These are phyloP conservation scores for Citropsis articulata DNA, from an alignment of 345 rosid species.

Conservation along the genomic window DNA sequence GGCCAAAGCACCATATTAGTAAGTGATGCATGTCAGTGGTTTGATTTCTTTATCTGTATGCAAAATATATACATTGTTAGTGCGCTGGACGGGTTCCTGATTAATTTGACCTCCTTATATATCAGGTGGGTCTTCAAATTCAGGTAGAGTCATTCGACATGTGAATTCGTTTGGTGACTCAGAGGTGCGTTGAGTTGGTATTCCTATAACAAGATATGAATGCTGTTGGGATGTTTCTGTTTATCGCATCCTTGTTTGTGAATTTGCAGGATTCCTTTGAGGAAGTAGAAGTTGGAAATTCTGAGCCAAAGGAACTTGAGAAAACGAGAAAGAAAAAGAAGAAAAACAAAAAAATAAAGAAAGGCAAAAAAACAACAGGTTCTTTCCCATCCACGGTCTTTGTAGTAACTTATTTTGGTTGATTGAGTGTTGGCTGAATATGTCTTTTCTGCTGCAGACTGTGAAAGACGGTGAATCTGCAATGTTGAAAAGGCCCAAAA, in stretches of 20 bases:
- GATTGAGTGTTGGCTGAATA: conserved; percentile 13
- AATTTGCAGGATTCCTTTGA: conserved; percentile 33
- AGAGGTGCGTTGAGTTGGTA: conserved; percentile 29
- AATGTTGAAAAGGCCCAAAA: conserved; percentile 31
- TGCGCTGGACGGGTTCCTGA: neutral
- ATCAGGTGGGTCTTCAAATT: conserved; percentile 60
- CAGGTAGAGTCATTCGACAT: conserved; percentile 54
- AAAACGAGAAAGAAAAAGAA: conserved; percentile 36
- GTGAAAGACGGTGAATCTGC: conserved; percentile 25
- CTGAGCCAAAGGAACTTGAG: conserved; percentile 36
- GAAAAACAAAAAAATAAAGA: conserved; percentile 36
- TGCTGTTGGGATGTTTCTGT: conserved; percentile 13
- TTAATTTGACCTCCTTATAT: neutral
- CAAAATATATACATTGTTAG: neutral
- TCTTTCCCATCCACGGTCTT: neutral
- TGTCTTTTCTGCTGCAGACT: conserved; percentile 3
- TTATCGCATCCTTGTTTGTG: conserved; percentile 16
- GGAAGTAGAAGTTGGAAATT: conserved; percentile 38
- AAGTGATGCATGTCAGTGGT: neutral
- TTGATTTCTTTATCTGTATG: neutral
- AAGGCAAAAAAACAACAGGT: conserved; percentile 48
- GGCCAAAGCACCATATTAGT: neutral
- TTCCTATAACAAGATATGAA: conserved; percentile 10
- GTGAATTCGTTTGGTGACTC: conserved; percentile 64
- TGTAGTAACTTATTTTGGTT: conserved; percentile 14